A percentile compares a stretch with the other conserved stretches of the same genome.
Evolutionary conservation across 2,329 filamentous ascomycete genomes (phyloP).

Genomic region (Phoma sp.): DNA sequence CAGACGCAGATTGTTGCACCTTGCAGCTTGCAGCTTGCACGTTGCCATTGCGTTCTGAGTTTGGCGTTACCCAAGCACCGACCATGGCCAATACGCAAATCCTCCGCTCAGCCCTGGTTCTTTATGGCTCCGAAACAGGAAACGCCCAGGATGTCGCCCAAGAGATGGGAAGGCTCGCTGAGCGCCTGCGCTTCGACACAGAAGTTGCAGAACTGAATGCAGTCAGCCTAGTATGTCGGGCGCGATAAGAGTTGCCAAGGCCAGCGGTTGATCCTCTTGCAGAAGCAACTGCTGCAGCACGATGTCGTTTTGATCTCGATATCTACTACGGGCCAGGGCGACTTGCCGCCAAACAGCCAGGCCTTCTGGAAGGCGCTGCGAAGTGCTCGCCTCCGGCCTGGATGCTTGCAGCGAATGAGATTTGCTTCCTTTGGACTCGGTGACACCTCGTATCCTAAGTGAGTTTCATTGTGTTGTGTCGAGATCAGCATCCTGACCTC

Average conservation of each 20-base stretch:
- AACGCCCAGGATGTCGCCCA: conserved; percentile 91
- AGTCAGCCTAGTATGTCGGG: conserved; percentile 71
- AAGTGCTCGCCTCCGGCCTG: conserved; percentile 75
- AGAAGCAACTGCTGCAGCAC: conserved; percentile 54
- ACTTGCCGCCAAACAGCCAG: conserved; percentile 83
- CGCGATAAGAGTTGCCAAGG: neutral
- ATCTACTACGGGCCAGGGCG: conserved; percentile 93
- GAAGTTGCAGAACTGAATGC: conserved; percentile 78
- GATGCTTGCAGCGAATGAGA: conserved; percentile 69
- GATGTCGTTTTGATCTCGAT: conserved; percentile 77
- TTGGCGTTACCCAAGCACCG: conserved; percentile 18
- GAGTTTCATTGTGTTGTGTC: conserved; percentile 37
- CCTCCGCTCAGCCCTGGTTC: conserved; percentile 66
- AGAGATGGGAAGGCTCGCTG: conserved; percentile 75
- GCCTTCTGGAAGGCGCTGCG: conserved; percentile 86
- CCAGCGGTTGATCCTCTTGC: conserved; percentile 13
- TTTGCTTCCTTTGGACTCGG: conserved; percentile 92
- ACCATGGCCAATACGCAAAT: conserved; percentile 31
- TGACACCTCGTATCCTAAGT: conserved; percentile 94
- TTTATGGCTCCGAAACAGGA: conserved; percentile 95
- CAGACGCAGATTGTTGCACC: conserved; percentile 4
- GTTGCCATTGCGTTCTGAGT: conserved; percentile 7
- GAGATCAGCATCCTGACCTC: conserved; percentile 10
- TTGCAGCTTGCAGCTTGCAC: too few species aligned
- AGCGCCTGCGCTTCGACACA: conserved; percentile 80